phyloP scores from a whole-genome alignment of 2,329 filamentous ascomycete genomes.

The Sarocladiaceae sp. region DNA sequence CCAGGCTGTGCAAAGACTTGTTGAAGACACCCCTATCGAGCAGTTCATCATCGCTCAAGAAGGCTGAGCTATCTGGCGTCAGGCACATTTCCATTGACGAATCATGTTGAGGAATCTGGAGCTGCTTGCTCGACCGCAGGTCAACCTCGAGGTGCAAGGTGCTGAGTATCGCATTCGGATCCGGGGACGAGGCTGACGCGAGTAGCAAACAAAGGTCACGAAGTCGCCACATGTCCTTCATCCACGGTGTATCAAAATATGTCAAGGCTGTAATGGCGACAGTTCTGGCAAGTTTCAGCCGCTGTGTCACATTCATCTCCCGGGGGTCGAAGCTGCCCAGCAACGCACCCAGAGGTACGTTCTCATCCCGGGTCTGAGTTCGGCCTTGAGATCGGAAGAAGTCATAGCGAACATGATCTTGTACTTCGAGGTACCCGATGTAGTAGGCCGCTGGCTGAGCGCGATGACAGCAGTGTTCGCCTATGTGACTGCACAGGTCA shows the following conservation, averaged over 20 bases:
- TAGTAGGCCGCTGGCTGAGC: neutral
- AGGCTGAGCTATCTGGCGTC: neutral
- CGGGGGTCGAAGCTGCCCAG: neutral
- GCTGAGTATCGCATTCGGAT: constrained; percentile 1
- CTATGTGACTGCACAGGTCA: constrained; percentile 3
- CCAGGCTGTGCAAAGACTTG: constrained; percentile 5
- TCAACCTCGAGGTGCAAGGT: constrained; percentile 2
- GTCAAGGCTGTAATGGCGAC: neutral
- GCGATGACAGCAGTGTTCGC: neutral
- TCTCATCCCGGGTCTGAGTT: constrained; percentile 2
- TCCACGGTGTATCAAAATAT: constrained; percentile 3
- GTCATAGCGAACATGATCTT: constrained; percentile 2
- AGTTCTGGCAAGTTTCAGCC: neutral
- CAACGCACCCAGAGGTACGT: neutral
- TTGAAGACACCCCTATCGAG: constrained; percentile 1
- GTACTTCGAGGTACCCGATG: constrained; percentile 5
- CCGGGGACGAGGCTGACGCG: neutral
- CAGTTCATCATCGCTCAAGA: neutral
- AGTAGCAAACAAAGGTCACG: neutral
- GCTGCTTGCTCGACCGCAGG: neutral
- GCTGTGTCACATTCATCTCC: constrained; percentile 2
- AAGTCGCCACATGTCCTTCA: constrained; percentile 6
- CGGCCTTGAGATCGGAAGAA: constrained; percentile 2
- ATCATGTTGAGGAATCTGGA: neutral
- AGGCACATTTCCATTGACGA: neutral